Conservation (phyloP, 1,139 yeast genomes). For the Debaryomyces psychrophilus region DNA sequence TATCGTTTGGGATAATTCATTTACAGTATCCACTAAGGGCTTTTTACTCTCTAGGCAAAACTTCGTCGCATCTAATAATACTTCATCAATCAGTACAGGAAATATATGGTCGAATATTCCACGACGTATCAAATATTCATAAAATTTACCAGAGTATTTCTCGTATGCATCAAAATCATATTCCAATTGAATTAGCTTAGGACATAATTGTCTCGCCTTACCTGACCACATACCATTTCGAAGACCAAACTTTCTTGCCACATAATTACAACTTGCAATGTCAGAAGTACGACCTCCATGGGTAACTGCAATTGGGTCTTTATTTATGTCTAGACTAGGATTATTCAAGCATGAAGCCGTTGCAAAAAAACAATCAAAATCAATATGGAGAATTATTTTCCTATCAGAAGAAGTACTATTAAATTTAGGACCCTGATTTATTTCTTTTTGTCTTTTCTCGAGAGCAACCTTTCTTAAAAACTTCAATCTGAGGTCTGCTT, state of each 20-base stretch:
- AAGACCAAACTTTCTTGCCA: constrained; percentile 74
- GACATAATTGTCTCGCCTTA: constrained; percentile 65
- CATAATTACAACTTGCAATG: constrained; percentile 91
- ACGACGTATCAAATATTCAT: constrained; percentile 54
- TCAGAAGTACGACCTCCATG: constrained; percentile 76
- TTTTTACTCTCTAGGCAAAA: constrained; percentile 21
- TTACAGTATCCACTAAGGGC: constrained; percentile 21
- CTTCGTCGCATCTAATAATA: constrained; percentile 67
- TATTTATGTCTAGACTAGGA: constrained; percentile 58
- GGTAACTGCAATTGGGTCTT: constrained; percentile 78
- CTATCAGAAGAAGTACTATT: constrained; percentile 5
- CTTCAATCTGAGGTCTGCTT: constrained; percentile 67
- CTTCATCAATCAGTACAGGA: constrained; percentile 94
- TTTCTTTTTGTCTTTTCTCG: constrained; percentile 2
- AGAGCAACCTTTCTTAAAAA: constrained; percentile 49
- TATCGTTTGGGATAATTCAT: constrained; percentile 39
- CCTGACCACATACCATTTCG: constrained; percentile 89
- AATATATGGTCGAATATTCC: constrained; percentile 58
- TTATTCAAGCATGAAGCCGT: constrained; percentile 70
- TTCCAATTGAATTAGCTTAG: constrained; percentile 60
- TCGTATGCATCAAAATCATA: constrained; percentile 82
- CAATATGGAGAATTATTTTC: constrained; percentile 69
- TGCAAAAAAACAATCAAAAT: constrained; percentile 93
- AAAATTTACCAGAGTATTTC: constrained; percentile 47
- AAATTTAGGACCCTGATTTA: constrained; percentile 2